Base-by-base conservation (phyloP, 148 eudicot genomes). In the Camellia sinensis region DNA sequence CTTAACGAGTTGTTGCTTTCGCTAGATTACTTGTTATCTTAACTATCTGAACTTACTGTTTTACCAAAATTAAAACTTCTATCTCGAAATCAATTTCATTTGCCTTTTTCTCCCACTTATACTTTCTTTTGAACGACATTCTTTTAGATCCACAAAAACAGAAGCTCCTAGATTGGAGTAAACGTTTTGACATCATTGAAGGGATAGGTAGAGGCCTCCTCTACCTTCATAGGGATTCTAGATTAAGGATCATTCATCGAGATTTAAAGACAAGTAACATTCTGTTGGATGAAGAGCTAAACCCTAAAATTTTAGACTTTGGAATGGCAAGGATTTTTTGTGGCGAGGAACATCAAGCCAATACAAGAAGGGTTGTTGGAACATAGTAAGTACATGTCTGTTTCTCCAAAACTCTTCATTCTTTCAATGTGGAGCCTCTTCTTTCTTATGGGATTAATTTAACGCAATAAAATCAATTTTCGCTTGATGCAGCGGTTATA, bases 251-350 rank as follows among this genome's bases (percentile, higher is more conserved):
- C n/a, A 89, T 89, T 78, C 90, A 89, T 48, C 63, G 88, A 74
- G 92, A 89, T 78, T 71, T 89, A 10, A 89, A 89, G 78, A 84
- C 81, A 41, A 84, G 87, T 80, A 89, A 89, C 5, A 78, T 87
- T 41, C 71, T 87, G 80, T 66, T 89, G 63, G 92, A 89, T 71
- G 82, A 82, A 18, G 86, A 84, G 6, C 80, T 87, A 68, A 79
- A 66, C 52, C 90, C 92, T 2, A 89, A 87, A 81, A 87, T 84
- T 64, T 86, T 89, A 12, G 90, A 89, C 63, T 89, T 87, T 72
- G 90, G 90, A 10, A 85, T 86, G 88, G 92, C 94, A 21, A 85
- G 87, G 82, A 87, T 91, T 52, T 86, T 89, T 48, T 90, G 89
- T n/a, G 88, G 86, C 52, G 83, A 83, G 69, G 83, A 88, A 83